Evolutionary conservation across 352 stramenopile genomes (phyloP).

Genomic region (Lagenidium giganteum): DNA sequence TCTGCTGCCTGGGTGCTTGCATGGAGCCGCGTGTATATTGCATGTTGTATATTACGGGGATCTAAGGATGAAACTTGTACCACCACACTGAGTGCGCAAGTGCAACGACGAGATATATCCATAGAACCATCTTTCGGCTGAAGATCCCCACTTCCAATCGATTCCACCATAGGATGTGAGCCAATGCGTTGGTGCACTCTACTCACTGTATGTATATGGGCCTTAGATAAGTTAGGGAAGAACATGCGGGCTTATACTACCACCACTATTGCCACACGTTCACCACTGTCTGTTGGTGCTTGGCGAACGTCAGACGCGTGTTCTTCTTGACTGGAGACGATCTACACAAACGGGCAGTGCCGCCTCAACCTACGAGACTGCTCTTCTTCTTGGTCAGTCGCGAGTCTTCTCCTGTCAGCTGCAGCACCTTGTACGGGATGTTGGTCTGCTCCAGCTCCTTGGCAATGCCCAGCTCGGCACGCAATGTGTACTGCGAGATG

Average conservation of each 20-base stretch:
- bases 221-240: too few species aligned
- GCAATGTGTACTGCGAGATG: constrained; percentile 79
- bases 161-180: background rate
- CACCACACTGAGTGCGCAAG: constrained; percentile 67
- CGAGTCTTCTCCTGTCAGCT: constrained; percentile 68
- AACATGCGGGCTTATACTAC: too few species aligned
- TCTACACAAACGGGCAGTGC: too few species aligned
- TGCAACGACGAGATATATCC: constrained; percentile 71
- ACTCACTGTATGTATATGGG: too few species aligned
- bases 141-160: constrained; percentile 26
- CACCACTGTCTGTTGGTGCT: too few species aligned
- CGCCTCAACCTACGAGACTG: background rate
- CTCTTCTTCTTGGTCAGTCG: constrained; percentile 29
- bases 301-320: too few species aligned
- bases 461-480: constrained; percentile 72
- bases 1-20: constrained; percentile 8
- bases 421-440: constrained; percentile 80
- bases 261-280: too few species aligned
- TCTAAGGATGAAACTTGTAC: constrained; percentile 65
- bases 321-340: too few species aligned
- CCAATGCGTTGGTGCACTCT: too few species aligned
- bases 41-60: constrained; percentile 9
- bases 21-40: too few species aligned
- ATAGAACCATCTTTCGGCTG: constrained; percentile 63
- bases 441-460: constrained; percentile 84